Base-by-base conservation (phyloP, 176 grass and related monocot species). In the Chrysopogon serrulatus region DNA sequence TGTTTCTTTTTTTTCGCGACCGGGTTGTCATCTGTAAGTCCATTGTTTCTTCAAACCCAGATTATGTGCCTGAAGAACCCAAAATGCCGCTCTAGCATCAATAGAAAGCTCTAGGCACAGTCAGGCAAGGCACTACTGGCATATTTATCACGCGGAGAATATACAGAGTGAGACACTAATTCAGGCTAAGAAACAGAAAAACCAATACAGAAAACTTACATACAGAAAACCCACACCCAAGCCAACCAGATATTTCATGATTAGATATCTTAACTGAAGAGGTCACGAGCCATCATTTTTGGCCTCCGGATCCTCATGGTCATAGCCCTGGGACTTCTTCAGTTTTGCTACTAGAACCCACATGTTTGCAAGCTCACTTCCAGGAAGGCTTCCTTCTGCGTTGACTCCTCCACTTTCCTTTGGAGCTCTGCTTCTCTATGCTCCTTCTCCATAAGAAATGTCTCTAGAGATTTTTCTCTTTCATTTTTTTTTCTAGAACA, bases 311-410 rank as follows among this genome's bases (percentile, higher is more conserved):
- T 87, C 79, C 56, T 86, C 88, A 32, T 83, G 73, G 45, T 86
- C 89, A 79, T 78, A 84, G 63, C 84, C 93, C 69, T 90, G 87
- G 66, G 90, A 83, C 49, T 92, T 99, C 81, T 94, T 99, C 74
- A 96, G 68, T 85, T 99, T 99, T 1, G 97, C 91, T 65, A 99
- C 93, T 51, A 91, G 83, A 82, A 99, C 93, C 93, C 97, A 99
- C 97, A 99, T 99, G 82, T 96, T 96, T 14, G 93, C 93, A 18
- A 99, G 93, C 68, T 96, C 97, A 66, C 89, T 94, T 99, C 97
- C 77, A 99, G 84, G 64, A 91, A 96, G 36, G 91, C 90, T 74
- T 99, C 93, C 64, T 83, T 99, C 79, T 99, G 86, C 75, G 94
- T 99, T 4, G 93, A 92, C 83, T 94, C 93, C 84, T 99, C 91